These are phyloP conservation scores for Termitomyces sp. DNA, from an alignment of 768 basidiomycete species.

Conservation along the genomic window DNA sequence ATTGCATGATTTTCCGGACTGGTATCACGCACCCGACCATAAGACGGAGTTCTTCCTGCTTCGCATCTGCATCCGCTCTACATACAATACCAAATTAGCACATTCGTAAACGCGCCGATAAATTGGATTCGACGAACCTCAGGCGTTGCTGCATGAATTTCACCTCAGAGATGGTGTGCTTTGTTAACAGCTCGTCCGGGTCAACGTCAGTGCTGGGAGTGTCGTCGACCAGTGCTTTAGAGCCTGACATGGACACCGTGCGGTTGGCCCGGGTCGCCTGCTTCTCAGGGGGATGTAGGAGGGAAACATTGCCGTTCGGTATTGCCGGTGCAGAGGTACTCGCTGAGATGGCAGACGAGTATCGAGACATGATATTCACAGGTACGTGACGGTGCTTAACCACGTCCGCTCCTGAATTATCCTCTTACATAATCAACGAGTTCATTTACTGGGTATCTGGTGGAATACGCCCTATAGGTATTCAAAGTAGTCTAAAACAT, in stretches of 20 bases:
- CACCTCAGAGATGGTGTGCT: constrained; percentile 70
- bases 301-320: constrained; percentile 24
- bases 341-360: constrained; percentile 22
- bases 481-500: constrained; percentile 10
- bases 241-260: constrained; percentile 17
- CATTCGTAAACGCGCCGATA: constrained; percentile 4
- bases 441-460: no score
- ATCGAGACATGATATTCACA: constrained; percentile 24
- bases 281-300: constrained; percentile 16
- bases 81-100: constrained; percentile 32
- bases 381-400: constrained; percentile 8
- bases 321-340: constrained; percentile 19
- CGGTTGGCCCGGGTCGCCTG: constrained; percentile 11
- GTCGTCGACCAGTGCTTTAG: constrained; percentile 23
- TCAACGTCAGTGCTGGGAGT: constrained; percentile 33
- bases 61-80: constrained; percentile 81
- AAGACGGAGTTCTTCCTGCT: constrained; percentile 82
- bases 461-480: neutral
- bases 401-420: constrained; percentile 5
- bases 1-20: constrained; percentile 3
- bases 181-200: constrained; percentile 75
- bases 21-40: constrained; percentile 84
- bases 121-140: constrained; percentile 41
- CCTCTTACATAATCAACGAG: constrained; percentile 17
- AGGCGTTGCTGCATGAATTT: constrained; percentile 65